These are phyloP conservation scores for Pittosporum tobira DNA, from an alignment of 129 eudicot species.

Conservation along the genomic window DNA sequence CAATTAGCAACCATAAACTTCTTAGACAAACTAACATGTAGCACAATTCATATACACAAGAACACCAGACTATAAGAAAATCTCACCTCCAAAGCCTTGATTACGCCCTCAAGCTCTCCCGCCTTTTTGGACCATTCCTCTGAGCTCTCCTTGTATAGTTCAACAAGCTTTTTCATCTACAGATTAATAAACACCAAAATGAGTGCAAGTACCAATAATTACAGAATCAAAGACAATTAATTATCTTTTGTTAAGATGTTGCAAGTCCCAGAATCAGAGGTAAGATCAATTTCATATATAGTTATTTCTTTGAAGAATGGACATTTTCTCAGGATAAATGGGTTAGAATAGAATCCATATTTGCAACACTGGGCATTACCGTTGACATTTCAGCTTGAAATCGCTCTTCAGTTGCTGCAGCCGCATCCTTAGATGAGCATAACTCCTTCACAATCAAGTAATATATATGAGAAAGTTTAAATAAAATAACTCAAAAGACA, in stretches of 20 bases:
- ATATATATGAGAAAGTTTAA: neutral
- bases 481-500: neutral
- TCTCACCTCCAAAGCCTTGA: constrained; percentile 78
- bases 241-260: neutral
- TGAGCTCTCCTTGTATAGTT: constrained; percentile 79
- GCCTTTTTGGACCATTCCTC: constrained; percentile 98
- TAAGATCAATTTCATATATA: no score
- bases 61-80: neutral
- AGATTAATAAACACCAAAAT: neutral
- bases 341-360: no score
- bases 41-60: neutral
- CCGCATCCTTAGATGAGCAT: constrained; percentile 53
- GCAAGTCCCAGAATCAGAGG: no score
- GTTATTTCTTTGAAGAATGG: no score
- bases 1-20: neutral
- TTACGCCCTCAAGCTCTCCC: constrained; percentile 95
- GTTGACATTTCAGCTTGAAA: constrained; percentile 71
- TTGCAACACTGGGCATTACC: no score
- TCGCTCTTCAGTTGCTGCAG: constrained; percentile 61
- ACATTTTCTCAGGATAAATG: no score
- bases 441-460: constrained; percentile 29
- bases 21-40: neutral
- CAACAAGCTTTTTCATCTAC: constrained; percentile 70
- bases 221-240: neutral
- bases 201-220: neutral